Base-by-base conservation (phyloP, 1,139 yeast species). In the Pichia sp. region DNA sequence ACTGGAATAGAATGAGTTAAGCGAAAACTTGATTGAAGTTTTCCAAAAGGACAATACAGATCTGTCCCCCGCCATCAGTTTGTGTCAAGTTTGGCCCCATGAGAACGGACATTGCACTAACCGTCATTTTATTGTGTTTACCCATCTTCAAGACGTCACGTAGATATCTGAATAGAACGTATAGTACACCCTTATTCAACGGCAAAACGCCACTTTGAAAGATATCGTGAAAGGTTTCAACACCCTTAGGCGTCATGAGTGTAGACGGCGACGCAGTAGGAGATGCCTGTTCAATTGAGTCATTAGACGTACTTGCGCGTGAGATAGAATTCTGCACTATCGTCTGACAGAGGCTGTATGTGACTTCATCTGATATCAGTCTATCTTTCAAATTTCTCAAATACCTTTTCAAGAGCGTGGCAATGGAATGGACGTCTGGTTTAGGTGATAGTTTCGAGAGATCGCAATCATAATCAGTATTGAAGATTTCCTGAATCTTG, bases 51-150 rank as follows among this genome's bases (percentile, higher is more conserved):
- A 52, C 60, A 12, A 55, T 40, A 33, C 56, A 50, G 8, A 56
- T 52, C 31, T 55, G 56, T 37, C 55, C 54, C 10, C 56, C 57
- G 18, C 59, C 56, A 32, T 51, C 57, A 30, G 48, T 50, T 9
- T 55, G 53, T 10, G 58, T 52, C 24, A 55, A 37, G 28, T 58
- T 58, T 5, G 60, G 62, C 2, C 59, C 56, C 51, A 58, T 55
- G 33, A 58, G 44, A 33, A 58, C 59, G 27, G 56, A 48, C 39
- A 58, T 42, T 13, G 60, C 59, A 34, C 52, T 49, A 13, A 56
- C 52, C 44, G 80, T 83, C 98, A 91, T 91, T 58, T 87, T 78
- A 62, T 91, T 91, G 43, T 66, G 60, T 21, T 73, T 72, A 44
- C 69, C 69, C 50, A 82, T 74, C 28, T 72, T 68, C 35, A 82